Conservation (phyloP, 164 flowering plant species). For the Berberis vulgaris region DNA sequence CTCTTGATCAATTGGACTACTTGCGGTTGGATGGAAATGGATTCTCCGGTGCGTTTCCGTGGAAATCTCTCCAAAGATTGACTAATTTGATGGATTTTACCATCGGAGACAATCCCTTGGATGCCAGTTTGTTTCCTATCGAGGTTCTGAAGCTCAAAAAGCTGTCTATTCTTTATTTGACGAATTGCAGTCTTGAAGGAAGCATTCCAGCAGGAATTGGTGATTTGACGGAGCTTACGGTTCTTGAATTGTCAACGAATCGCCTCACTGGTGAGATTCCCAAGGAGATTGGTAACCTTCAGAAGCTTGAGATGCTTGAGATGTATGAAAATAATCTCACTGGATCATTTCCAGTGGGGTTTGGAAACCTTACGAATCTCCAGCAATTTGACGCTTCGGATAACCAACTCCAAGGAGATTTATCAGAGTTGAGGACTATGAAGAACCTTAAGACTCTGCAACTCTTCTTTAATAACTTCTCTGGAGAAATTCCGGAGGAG, state of each 20-base stretch:
- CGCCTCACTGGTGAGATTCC: constrained; percentile 56
- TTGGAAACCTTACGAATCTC: constrained; percentile 50
- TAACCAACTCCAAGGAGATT: constrained; percentile 39
- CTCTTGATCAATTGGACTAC: constrained; percentile 19
- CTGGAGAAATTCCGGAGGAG: constrained; percentile 52
- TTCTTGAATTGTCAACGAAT: constrained; percentile 53
- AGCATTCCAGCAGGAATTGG: constrained; percentile 55
- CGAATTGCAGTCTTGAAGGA: constrained; percentile 59
- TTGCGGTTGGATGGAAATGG: constrained; percentile 38
- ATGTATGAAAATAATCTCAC: constrained; percentile 46
- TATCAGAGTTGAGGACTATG: constrained; percentile 35
- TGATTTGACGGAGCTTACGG: constrained; percentile 32
- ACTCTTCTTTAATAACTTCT: constrained; percentile 34
- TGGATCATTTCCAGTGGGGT: constrained; percentile 59
- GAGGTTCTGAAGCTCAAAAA: constrained; percentile 42
- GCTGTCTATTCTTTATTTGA: constrained; percentile 48
- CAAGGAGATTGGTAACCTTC: constrained; percentile 38
- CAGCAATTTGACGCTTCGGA: constrained; percentile 38
- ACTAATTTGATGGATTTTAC: constrained; percentile 28
- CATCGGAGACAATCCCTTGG: constrained; percentile 60
- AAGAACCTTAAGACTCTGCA: constrained; percentile 34
- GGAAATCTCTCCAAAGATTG: constrained; percentile 39
- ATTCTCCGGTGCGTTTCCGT: constrained; percentile 61
- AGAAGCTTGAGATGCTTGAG: constrained; percentile 68
- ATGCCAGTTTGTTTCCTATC: constrained; percentile 34